Evolutionary conservation across 2,329 filamentous ascomycete species (phyloP).

Genomic region (Penicillium sp.): DNA sequence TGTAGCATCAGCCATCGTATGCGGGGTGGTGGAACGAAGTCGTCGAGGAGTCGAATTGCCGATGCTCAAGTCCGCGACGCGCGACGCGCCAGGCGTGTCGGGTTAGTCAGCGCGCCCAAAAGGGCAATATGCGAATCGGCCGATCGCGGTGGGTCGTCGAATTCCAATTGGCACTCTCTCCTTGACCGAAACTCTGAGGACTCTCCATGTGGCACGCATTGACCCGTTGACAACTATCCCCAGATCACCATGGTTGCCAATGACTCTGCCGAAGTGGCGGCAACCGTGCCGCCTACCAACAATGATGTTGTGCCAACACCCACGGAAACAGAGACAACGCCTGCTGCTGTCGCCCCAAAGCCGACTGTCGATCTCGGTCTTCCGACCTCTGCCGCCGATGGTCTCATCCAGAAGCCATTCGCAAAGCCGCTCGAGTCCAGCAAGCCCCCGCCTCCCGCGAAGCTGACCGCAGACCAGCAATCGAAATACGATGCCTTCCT

Average conservation of each 20-base stretch:
- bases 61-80: slow-evolving; percentile 6
- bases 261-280: slow-evolving; percentile 11
- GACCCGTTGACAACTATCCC: background rate
- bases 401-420: slow-evolving; percentile 61
- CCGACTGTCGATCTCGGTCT: slow-evolving; percentile 31
- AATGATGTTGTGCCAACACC: slow-evolving; percentile 13
- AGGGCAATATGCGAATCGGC: slow-evolving; percentile 19
- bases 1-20: slow-evolving; percentile 54
- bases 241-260: slow-evolving; percentile 15
- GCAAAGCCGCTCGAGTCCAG: slow-evolving; percentile 60
- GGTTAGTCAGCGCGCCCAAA: slow-evolving; percentile 25
- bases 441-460: slow-evolving; percentile 60
- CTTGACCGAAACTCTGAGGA: background rate
- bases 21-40: background rate
- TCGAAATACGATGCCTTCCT: slow-evolving; percentile 81
- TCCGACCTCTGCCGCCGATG: slow-evolving; percentile 44
- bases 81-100: slow-evolving; percentile 24
- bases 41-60: slow-evolving; percentile 4
- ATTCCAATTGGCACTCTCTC: background rate
- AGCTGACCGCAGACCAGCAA: slow-evolving; percentile 76
- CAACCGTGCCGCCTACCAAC: slow-evolving; percentile 8
- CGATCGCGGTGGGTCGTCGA: slow-evolving; percentile 17
- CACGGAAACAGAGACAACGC: slow-evolving; percentile 12
- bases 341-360: slow-evolving; percentile 9
- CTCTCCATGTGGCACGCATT: slow-evolving; percentile 2